Base-by-base conservation (phyloP, 257 asterid species). In the Rhazya stricta region DNA sequence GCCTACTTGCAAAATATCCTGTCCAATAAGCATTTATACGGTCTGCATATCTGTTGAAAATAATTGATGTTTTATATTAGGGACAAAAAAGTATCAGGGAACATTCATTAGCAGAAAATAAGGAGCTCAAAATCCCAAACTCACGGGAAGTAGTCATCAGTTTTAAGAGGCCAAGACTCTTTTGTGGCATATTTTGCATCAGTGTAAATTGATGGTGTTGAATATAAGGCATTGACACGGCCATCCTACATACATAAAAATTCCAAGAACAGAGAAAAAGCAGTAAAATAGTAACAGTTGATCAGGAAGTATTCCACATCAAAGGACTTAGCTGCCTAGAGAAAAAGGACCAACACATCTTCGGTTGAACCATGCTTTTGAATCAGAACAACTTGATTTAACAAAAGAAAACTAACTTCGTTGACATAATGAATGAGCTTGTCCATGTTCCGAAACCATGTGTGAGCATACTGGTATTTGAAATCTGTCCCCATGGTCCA, bases 401-500 rank as follows among this genome's bases (percentile, higher is more conserved):
- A 43, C 63, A 37, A 42, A 51, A 50, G 71, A 57, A 80, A 67
- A 84, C 94, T 79, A 73, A 92, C 99, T 78, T 83, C 87, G 74
- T 95, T 95, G 77, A 86, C 99, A 75, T 95, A 92, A 87, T 95
- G 96, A 80, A 95, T 92, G 84, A 95, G 96, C 92, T 95, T 95
- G 88, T 95, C 99, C 96, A 95, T 71, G 83, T 95, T 92, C 75
- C 89, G 84, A 65, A 80, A 95, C 99, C 99, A 95, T 54, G 97
- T 75, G 11, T 83, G 79, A 63, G 98, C 97, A 77, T 92, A 95
- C 76, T 95, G 98, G 84, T 95, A 95, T 86, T 90, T 88, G 86
- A 95, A 95, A 86, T 95, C 99, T 9, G 98, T 93, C 78, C 99
- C 99, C 99, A 95, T 95, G 69, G 99, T 95, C 96, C 96, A 95